A percentile compares a stretch with the other conserved stretches of the same genome.
Evolutionary conservation across 1,284 basidiomycete species (phyloP).

Genomic region (Termitomyces sp.): DNA sequence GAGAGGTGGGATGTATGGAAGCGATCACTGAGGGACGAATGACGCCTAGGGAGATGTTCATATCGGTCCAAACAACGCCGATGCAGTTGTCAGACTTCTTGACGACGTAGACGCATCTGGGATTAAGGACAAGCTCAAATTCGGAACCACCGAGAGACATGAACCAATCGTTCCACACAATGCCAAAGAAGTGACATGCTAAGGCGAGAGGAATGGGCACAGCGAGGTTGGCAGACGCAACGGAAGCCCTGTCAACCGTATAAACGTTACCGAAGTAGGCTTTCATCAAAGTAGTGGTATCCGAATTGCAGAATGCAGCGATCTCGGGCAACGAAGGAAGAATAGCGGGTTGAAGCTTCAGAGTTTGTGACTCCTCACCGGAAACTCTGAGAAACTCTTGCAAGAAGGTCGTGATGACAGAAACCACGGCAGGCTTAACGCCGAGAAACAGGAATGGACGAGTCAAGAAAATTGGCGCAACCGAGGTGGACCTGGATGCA

Average conservation of each 20-base stretch:
- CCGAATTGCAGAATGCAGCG: background rate
- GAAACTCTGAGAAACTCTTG: conserved; percentile 60
- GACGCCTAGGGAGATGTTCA: background rate
- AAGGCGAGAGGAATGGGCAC: conserved; percentile 54
- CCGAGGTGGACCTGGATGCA: conserved; percentile 39
- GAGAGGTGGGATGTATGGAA: conserved; percentile 38
- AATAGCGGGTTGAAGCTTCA: conserved; percentile 40
- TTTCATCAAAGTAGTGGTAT: background rate
- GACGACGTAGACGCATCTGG: conserved; percentile 52
- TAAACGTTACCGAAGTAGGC: background rate
- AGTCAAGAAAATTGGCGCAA: conserved; percentile 44
- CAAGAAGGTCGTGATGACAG: conserved; percentile 45
- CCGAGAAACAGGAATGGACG: conserved; percentile 45
- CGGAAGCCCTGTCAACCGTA: conserved; percentile 33
- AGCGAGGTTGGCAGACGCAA: conserved; percentile 51
- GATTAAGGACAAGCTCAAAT: conserved; percentile 67
- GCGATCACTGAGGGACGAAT: conserved; percentile 8
- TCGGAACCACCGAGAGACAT: conserved; percentile 52
- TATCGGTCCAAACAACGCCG: conserved; percentile 11
- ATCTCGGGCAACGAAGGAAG: conserved; percentile 41
- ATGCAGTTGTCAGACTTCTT: conserved; percentile 27
- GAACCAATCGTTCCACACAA: conserved; percentile 73
- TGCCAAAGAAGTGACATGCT: conserved; percentile 54
- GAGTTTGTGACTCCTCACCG: conserved; percentile 25
- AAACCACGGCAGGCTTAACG: conserved; percentile 38